A percentile compares a stretch with the other conserved stretches of the same genome.
These are phyloP conservation scores for Sonneratia alba DNA, from an alignment of 345 rosid species.

Conservation along the genomic window DNA sequence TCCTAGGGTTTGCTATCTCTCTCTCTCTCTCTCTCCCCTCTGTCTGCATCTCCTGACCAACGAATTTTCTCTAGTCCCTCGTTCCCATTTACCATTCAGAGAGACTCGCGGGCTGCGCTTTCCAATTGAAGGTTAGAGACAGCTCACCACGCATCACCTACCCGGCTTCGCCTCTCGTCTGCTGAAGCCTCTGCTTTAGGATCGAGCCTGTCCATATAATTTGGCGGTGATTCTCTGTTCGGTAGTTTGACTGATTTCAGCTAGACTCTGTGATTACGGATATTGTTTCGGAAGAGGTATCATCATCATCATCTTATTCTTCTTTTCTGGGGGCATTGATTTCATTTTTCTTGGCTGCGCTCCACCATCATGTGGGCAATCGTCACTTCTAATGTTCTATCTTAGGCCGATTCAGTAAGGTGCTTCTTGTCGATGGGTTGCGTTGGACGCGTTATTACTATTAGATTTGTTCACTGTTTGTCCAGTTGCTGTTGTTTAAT, in stretches of 20 bases:
- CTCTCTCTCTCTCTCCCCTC: not conserved
- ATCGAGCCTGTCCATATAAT: not conserved
- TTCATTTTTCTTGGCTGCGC: not conserved
- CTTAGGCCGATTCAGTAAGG: not conserved
- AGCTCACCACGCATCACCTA: not conserved
- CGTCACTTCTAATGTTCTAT: not conserved
- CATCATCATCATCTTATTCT: not conserved
- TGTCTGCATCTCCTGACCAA: not conserved
- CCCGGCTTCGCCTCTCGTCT: not conserved
- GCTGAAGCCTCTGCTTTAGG: not conserved
- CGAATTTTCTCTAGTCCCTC: not conserved
- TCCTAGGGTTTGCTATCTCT: not conserved
- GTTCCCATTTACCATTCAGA: not conserved
- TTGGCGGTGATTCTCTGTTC: not conserved
- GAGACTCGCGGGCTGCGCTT: not conserved
- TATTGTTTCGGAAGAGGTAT: not conserved
- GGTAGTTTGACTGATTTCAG: not conserved
- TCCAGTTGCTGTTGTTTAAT: not conserved
- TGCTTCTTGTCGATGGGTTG: not conserved
- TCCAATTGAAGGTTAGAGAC: not conserved
- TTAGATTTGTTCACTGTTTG: not conserved
- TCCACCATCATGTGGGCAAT: not conserved
- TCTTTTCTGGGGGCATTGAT: not conserved
- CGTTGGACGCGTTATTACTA: not conserved
- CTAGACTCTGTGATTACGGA: not conserved